phyloP scores from a whole-genome alignment of 768 basidiomycete genomes.

The Termitomyces heimii region DNA sequence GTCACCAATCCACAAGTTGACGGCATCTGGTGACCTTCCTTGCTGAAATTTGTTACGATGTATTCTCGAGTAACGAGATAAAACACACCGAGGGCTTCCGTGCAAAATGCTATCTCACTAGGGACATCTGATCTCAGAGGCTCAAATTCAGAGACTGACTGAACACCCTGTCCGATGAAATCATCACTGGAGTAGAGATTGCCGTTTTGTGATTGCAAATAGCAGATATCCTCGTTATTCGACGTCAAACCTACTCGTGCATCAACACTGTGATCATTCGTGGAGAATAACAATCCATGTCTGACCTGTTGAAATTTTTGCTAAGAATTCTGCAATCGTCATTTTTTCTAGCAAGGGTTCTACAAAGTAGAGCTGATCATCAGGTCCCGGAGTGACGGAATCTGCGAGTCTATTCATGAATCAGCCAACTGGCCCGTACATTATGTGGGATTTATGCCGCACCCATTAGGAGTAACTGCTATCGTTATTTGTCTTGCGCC shows the following conservation, averaged over 20 bases:
- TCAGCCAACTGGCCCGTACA: slow-evolving; percentile 5
- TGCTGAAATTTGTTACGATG: neutral
- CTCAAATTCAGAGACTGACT: slow-evolving; percentile 50
- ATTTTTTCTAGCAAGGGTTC: slow-evolving; percentile 71
- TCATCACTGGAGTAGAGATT: slow-evolving; percentile 59
- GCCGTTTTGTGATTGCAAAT: slow-evolving; percentile 91
- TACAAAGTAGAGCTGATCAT: slow-evolving; percentile 60
- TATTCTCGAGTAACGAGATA: neutral
- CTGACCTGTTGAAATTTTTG: slow-evolving; percentile 27
- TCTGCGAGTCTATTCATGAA: slow-evolving; percentile 58
- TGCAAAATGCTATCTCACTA: slow-evolving; percentile 65
- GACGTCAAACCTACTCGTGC: slow-evolving; percentile 1
- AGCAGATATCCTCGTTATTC: slow-evolving; percentile 38
- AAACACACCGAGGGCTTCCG: slow-evolving; percentile 66
- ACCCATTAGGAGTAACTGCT: slow-evolving; percentile 85
- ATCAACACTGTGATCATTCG: neutral
- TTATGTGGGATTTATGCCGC: slow-evolving; percentile 12
- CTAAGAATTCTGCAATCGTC: slow-evolving; percentile 54
- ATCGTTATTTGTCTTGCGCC: slow-evolving; percentile 55
- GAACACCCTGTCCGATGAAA: slow-evolving; percentile 27
- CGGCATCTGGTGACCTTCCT: slow-evolving; percentile 76
- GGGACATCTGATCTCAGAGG: slow-evolving; percentile 63
- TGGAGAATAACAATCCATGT: neutral
- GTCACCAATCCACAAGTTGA: slow-evolving; percentile 91
- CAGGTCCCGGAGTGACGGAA: slow-evolving; percentile 50